Percentiles rank a stretch among this genome's conserved stretches.
Conservation (phyloP, 1,284 basidiomycete species). For the Cryptococcus sp. region DNA sequence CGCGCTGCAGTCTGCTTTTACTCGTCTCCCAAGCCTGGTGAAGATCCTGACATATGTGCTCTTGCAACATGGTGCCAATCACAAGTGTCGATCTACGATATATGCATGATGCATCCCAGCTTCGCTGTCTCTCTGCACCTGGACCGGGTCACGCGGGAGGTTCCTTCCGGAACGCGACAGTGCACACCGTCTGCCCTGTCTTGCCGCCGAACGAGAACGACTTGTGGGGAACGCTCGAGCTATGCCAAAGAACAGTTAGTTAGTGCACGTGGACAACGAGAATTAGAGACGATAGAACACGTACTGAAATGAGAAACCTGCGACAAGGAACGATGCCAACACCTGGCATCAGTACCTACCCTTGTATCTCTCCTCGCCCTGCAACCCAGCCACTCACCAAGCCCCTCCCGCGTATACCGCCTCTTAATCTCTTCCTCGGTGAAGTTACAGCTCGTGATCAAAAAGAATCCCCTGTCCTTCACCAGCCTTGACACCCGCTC, state of each 20-base stretch:
- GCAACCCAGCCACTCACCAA: constrained; percentile 25
- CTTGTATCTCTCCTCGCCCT: background rate
- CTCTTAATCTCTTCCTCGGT: constrained; percentile 49
- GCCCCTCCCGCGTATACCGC: constrained; percentile 34
- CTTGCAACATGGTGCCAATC: too few species aligned
- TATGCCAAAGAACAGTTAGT: constrained; percentile 8
- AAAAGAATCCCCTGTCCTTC: constrained; percentile 43
- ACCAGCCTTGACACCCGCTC: constrained; percentile 43
- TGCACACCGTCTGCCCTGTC: constrained; percentile 46
- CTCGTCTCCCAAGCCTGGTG: too few species aligned
- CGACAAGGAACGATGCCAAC: background rate
- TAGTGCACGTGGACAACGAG: background rate
- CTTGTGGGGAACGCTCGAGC: constrained; percentile 47
- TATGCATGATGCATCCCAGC: too few species aligned
- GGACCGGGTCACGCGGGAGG: too few species aligned
- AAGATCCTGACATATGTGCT: too few species aligned
- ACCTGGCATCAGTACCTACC: background rate
- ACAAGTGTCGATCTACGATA: too few species aligned
- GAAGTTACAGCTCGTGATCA: constrained; percentile 52
- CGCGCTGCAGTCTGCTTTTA: too few species aligned
- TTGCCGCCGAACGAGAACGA: constrained; percentile 49
- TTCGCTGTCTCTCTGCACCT: too few species aligned
- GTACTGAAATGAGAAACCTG: constrained; percentile 42
- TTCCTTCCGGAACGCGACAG: constrained; percentile 46
- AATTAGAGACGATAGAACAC: constrained; percentile 6